Evolutionary conservation across 768 basidiomycete genomes (phyloP).

Genomic region (Phaffia tasmanica): DNA sequence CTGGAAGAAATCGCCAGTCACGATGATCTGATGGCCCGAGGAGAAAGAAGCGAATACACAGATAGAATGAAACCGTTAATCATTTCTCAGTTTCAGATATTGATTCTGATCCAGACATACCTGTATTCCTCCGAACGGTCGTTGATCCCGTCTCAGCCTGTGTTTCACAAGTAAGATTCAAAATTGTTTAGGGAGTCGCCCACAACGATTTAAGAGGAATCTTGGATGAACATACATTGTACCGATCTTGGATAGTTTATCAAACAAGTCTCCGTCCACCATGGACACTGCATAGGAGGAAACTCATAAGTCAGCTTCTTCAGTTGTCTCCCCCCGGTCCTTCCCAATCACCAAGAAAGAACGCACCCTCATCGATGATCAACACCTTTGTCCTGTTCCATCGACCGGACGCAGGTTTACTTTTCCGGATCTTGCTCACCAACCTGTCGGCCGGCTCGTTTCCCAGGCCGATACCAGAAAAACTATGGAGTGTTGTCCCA

Average conservation of each 20-base stretch:
- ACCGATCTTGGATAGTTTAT: constrained; percentile 72
- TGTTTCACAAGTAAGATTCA: background rate
- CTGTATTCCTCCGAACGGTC: constrained; percentile 91
- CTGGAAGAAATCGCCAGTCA: constrained; percentile 89
- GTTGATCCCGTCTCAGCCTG: constrained; percentile 49
- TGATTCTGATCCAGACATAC: constrained; percentile 41
- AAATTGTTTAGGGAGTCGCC: background rate
- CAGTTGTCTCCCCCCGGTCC: too few species aligned
- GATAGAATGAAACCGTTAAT: background rate
- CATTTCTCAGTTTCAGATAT: too few species aligned
- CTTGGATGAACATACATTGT: constrained; percentile 31
- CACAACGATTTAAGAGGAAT: background rate
- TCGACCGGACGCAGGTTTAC: constrained; percentile 65
- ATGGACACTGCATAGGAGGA: constrained; percentile 65
- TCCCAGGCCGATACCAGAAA: constrained; percentile 24
- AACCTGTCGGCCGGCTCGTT: constrained; percentile 20
- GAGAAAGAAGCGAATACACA: background rate
- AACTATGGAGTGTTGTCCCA: constrained; percentile 22
- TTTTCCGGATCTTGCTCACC: constrained; percentile 58
- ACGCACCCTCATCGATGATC: constrained; percentile 74
- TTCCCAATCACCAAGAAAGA: background rate
- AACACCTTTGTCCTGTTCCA: constrained; percentile 80
- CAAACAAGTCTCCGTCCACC: constrained; percentile 77
- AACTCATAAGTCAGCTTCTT: background rate
- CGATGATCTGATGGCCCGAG: constrained; percentile 56